Base-by-base conservation (phyloP, 768 basidiomycete genomes). In the Gautieria morchelliformis region DNA sequence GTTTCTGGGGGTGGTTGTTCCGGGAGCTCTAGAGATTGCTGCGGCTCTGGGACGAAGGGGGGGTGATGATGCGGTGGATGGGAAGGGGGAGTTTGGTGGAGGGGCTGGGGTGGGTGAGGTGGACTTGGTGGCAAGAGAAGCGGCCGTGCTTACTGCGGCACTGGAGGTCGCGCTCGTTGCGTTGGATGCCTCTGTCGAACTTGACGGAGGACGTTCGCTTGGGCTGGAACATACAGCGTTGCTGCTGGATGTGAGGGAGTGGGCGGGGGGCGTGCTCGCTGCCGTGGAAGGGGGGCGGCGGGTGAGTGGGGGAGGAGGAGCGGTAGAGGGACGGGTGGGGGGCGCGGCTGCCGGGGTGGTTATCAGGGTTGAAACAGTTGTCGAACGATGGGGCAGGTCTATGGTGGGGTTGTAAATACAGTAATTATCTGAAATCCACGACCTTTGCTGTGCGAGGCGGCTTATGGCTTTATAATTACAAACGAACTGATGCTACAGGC, bases 331-430 rank as follows among this genome's bases (percentile, higher is more conserved):
- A 1, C 79, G 80, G 61, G 66, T 92, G 35, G 78, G 77, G 54
- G 80, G 84, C 54, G 83, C 82, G 1, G 83, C 85, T 2, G 91
- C 90, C 1, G 90, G 89, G 0, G 85, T 93, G 1, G 67, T 94
- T 45, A 69, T 96, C 55, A 90, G 89, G 66, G 79, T 90, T 5
- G 87, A 92, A 52, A 82, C 84, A 60, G 70, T 90, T 17, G 76
- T 78, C 4, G 79, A 80, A 42, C 81, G 72, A 65, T 89, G 87
- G 86, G 74, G 80, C 40, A 76, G 82, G 48, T 78, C 81, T 0
- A 83, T 89, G 78, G 51, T 51, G 14, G 35, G 35, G 14, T 49
- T 27, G 48, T 24, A 44, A 44, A 37, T 37, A 37, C 27, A 27
- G 27, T 27, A 5, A 27, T 27, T 27, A 27, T 5, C n/a, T n/a